phyloP scores from a whole-genome alignment of 140 eudicot species.

The Senecio squalidus region DNA sequence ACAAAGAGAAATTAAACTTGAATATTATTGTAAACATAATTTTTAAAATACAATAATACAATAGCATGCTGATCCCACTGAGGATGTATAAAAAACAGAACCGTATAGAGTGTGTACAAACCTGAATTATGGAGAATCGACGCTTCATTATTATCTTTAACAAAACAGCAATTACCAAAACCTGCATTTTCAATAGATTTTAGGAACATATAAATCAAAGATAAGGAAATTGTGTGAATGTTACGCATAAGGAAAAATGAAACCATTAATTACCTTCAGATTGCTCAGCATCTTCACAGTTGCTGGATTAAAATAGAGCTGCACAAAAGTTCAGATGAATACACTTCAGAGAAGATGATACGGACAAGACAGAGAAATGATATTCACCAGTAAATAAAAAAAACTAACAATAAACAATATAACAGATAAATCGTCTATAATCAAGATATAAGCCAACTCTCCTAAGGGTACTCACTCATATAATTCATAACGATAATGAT shows the following conservation, averaged over 20 bases:
- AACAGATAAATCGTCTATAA: not conserved
- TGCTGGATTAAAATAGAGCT: slow-evolving; percentile 96
- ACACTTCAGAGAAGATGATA: not conserved
- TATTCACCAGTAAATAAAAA: no score
- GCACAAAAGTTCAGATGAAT: slow-evolving; percentile 19
- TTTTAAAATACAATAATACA: slow-evolving; percentile 56
- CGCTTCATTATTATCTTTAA: slow-evolving; percentile 80
- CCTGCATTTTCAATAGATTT: slow-evolving; percentile 34
- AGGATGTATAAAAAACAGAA: not conserved
- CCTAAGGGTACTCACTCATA: not conserved
- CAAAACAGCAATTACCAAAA: slow-evolving; percentile 87
- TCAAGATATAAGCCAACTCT: not conserved
- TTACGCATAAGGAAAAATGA: not conserved
- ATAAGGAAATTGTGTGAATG: slow-evolving; percentile 4
- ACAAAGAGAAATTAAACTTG: not conserved
- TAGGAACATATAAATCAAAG: not conserved
- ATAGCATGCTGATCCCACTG: slow-evolving; percentile 52
- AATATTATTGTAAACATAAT: not conserved
- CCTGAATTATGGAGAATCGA: slow-evolving; percentile 88
- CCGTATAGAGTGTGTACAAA: slow-evolving; percentile 22
- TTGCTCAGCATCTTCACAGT: slow-evolving; percentile 99
- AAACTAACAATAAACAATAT: not conserved
- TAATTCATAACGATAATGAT: not conserved
- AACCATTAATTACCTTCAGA: slow-evolving; percentile 57
- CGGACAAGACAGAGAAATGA: not conserved